Evolutionary conservation across 768 basidiomycete genomes (phyloP).

Genomic region (Fomitopsis serialis): DNA sequence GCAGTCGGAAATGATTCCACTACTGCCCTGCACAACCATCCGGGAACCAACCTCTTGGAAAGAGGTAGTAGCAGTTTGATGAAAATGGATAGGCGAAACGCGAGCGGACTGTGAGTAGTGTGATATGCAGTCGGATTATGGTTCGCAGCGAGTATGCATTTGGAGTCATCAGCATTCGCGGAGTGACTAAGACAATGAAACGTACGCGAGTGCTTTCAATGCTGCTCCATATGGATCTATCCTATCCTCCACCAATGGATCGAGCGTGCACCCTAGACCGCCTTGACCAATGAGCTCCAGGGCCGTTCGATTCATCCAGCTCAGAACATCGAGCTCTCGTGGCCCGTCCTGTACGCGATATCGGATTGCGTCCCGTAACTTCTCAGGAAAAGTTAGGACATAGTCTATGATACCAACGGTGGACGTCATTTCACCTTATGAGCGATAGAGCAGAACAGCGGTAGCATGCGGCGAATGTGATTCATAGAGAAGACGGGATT

Average conservation of each 20-base stretch:
- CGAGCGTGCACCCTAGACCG: slow-evolving; percentile 37
- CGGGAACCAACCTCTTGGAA: neutral
- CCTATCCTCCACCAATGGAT: slow-evolving; percentile 27
- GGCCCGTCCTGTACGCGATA: neutral
- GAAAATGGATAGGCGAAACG: slow-evolving; percentile 24
- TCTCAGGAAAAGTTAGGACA: neutral
- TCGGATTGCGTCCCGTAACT: slow-evolving; percentile 5
- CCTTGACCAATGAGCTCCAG: slow-evolving; percentile 39
- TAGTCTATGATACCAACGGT: neutral
- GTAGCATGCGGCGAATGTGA: slow-evolving; percentile 14
- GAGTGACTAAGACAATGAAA: slow-evolving; percentile 8
- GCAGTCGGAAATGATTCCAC: slow-evolving; percentile 10
- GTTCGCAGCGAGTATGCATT: too few relatives aligned
- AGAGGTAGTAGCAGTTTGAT: slow-evolving; percentile 24
- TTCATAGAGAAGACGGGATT: slow-evolving; percentile 15
- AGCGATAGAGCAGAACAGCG: slow-evolving; percentile 9
- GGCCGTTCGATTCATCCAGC: slow-evolving; percentile 21
- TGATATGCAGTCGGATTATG: slow-evolving; percentile 25
- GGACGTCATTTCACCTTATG: slow-evolving; percentile 12
- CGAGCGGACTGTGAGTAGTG: slow-evolving; percentile 23
- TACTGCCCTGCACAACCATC: neutral
- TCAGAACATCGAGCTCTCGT: slow-evolving; percentile 16
- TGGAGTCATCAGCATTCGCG: too few relatives aligned
- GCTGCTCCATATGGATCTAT: slow-evolving; percentile 4
- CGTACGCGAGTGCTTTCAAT: slow-evolving; percentile 23